Conservation (phyloP, 202 grass and related monocot genomes). For the Zizania palustris region DNA sequence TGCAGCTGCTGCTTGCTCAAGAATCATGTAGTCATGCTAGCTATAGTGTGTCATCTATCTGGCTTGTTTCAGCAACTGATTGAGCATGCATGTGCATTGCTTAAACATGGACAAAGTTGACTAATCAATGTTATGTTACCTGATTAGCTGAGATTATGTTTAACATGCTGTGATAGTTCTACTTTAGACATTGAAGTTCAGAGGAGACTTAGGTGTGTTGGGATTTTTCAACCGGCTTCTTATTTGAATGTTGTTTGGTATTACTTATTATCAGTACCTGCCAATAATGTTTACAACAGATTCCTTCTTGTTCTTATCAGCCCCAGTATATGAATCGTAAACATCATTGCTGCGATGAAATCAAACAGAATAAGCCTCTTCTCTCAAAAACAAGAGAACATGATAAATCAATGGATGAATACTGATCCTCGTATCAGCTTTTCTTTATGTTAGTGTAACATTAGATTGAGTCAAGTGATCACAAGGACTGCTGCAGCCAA, state of each 20-base stretch:
- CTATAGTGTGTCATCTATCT: too few relatives aligned
- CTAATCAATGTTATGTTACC: too few relatives aligned
- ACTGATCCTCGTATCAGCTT: background rate
- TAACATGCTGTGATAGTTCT: too few relatives aligned
- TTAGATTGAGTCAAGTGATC: conserved; percentile 93
- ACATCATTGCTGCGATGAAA: conserved; percentile 83
- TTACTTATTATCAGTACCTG: conserved; percentile 64
- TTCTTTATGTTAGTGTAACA: conserved; percentile 38
- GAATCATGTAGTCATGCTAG: too few relatives aligned
- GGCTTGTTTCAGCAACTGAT: too few relatives aligned
- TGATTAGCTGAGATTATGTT: too few relatives aligned
- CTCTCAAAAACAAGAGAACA: background rate
- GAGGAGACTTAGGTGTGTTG: too few relatives aligned
- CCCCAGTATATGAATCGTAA: conserved; percentile 84
- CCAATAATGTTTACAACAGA: conserved; percentile 87
- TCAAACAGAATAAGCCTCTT: background rate
- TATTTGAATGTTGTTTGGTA: background rate
- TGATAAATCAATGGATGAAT: background rate
- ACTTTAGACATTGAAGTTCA: too few relatives aligned
- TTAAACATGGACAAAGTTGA: too few relatives aligned
- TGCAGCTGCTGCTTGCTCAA: too few relatives aligned
- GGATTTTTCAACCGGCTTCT: too few relatives aligned
- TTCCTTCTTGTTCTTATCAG: conserved; percentile 90
- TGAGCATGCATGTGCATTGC: too few relatives aligned
- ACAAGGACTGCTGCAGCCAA: conserved; percentile 68